These are phyloP conservation scores for Neonectria magnoliae DNA, from an alignment of 2,329 filamentous ascomycete species.

Conservation along the genomic window DNA sequence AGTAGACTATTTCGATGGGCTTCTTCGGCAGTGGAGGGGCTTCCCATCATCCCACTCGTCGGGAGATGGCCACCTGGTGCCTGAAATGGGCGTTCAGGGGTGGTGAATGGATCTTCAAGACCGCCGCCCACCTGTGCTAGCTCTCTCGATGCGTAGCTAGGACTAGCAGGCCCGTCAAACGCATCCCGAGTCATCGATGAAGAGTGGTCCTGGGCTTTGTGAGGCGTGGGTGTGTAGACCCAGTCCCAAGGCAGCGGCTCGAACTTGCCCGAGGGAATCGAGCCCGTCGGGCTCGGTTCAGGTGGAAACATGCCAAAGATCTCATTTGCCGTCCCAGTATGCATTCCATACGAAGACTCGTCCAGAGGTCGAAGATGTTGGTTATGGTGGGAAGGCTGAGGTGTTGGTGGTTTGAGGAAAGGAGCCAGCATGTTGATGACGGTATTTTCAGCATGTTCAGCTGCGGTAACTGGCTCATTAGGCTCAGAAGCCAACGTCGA, in stretches of 20 bases:
- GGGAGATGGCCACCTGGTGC: slow-evolving; percentile 19
- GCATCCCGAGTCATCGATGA: slow-evolving; percentile 38
- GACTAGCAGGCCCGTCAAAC: slow-evolving; percentile 41
- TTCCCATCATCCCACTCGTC: slow-evolving; percentile 31
- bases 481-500: slow-evolving; percentile 22
- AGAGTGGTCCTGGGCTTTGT: slow-evolving; percentile 34
- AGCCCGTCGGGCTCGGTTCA: slow-evolving; percentile 44
- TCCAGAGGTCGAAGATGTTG: slow-evolving; percentile 45
- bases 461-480: slow-evolving; percentile 25
- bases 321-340: slow-evolving; percentile 61
- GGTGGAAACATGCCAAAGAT: slow-evolving; percentile 56
- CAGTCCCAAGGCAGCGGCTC: slow-evolving; percentile 62
- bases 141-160: slow-evolving; percentile 36
- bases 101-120: slow-evolving; percentile 48
- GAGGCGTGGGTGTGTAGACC: slow-evolving; percentile 53
- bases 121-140: slow-evolving; percentile 19
- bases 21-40: slow-evolving; percentile 40
- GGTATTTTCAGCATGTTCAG: slow-evolving; percentile 49
- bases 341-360: slow-evolving; percentile 65
- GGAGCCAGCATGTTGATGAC: slow-evolving; percentile 61
- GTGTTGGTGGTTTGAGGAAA: slow-evolving; percentile 58
- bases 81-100: slow-evolving; percentile 37
- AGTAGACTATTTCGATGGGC: slow-evolving; percentile 49
- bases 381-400: slow-evolving; percentile 47
- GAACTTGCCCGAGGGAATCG: slow-evolving; percentile 46